These are phyloP conservation scores for Cephalotrichum gorgonifer DNA, from an alignment of 2,329 filamentous ascomycete genomes.

Conservation along the genomic window DNA sequence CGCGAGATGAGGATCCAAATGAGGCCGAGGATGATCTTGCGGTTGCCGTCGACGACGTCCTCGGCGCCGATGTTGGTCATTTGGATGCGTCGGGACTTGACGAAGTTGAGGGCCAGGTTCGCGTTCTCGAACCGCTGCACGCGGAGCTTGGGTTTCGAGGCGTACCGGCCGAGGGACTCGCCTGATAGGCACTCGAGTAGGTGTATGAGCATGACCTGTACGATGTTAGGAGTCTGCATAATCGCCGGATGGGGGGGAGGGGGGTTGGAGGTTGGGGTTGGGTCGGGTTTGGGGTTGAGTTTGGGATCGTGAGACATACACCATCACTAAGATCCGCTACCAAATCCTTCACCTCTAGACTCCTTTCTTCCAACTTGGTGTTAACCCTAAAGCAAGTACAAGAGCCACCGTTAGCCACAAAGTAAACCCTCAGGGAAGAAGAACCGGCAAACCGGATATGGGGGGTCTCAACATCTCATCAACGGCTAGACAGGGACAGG, in stretches of 20 bases:
- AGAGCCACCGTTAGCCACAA: not conserved
- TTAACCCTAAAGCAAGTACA: slow-evolving; percentile 59
- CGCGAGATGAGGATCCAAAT: slow-evolving; percentile 98
- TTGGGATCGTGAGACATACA: slow-evolving; percentile 42
- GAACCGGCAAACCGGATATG: not conserved
- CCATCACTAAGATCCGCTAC: slow-evolving; percentile 88
- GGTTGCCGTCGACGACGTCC: slow-evolving; percentile 95
- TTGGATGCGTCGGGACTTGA: slow-evolving; percentile 82
- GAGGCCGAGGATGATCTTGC: slow-evolving; percentile 91
- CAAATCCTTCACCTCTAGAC: slow-evolving; percentile 75
- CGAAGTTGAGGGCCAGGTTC: slow-evolving; percentile 88
- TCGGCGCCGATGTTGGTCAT: slow-evolving; percentile 98
- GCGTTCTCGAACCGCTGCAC: slow-evolving; percentile 98
- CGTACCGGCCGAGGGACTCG: slow-evolving; percentile 93
- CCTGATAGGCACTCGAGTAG: slow-evolving; percentile 91
- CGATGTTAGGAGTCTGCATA: not conserved
- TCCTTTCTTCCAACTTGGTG: slow-evolving; percentile 74
- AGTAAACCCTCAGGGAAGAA: not conserved
- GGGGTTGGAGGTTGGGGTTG: too few species aligned
- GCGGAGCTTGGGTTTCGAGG: slow-evolving; percentile 87
- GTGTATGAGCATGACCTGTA: slow-evolving; percentile 84
- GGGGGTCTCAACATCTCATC: too few species aligned
- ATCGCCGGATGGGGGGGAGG: too few species aligned
- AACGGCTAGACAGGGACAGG: too few species aligned
- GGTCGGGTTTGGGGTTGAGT: not conserved